phyloP scores from a whole-genome alignment of 441 rosid species.

The Erysimum pusillum region DNA sequence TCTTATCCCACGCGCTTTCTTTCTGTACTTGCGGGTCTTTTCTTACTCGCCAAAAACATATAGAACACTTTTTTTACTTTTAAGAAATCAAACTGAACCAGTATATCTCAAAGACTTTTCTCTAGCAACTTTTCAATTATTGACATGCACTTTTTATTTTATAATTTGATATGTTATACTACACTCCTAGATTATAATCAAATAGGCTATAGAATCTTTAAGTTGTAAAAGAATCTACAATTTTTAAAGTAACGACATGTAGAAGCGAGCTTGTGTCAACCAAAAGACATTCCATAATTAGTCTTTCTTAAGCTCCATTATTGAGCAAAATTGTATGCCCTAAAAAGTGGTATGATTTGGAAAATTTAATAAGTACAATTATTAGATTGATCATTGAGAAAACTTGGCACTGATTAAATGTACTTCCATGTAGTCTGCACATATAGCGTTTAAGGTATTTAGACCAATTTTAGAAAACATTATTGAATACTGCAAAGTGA shows the following conservation, averaged over 20 bases:
- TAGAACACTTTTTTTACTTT: neutral
- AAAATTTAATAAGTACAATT: conserved; percentile 24
- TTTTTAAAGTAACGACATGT: conserved; percentile 38
- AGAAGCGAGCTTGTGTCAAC: conserved; percentile 47
- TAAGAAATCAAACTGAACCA: neutral
- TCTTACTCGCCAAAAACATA: neutral
- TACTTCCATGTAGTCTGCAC: conserved; percentile 12
- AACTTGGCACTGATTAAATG: conserved; percentile 16
- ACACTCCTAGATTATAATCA: conserved; percentile 7
- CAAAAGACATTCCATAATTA: conserved; percentile 47
- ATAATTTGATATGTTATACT: neutral
- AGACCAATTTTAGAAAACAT: neutral
- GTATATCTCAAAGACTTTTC: neutral
- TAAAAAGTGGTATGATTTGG: conserved; percentile 10
- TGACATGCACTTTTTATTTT: conserved; percentile 19
- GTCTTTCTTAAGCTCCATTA: conserved; percentile 40
- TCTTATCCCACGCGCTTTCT: conserved; percentile 35
- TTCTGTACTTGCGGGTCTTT: conserved; percentile 11
- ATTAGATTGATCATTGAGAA: conserved; percentile 26
- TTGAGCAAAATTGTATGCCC: conserved; percentile 37
- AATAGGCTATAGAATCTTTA: conserved; percentile 24
- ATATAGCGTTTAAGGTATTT: neutral
- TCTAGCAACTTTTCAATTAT: conserved; percentile 27
- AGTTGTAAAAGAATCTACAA: conserved; percentile 33
- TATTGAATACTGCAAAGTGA: neutral